Evolutionary conservation across 2,329 filamentous ascomycete genomes (phyloP).

Genomic region (Pseudogymnoascus sp.): DNA sequence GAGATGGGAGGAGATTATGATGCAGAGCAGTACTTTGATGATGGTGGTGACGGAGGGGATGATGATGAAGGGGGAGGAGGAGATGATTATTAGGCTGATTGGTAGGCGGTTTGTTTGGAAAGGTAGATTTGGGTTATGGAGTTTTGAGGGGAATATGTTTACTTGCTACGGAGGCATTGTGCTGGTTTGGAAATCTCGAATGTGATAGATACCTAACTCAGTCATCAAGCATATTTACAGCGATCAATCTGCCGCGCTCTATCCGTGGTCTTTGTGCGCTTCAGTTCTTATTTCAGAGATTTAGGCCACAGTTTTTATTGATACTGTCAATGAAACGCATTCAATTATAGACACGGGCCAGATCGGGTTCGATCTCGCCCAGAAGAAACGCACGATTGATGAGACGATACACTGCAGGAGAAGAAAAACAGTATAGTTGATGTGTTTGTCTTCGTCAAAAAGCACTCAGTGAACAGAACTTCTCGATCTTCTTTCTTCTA

Average conservation of each 20-base stretch:
- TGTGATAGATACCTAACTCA: not conserved
- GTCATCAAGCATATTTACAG: not conserved
- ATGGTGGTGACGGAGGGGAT: conserved; percentile 45
- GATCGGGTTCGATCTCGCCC: not conserved
- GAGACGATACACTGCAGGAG: too few species aligned
- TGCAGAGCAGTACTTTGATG: conserved; percentile 56
- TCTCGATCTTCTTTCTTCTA: too few species aligned
- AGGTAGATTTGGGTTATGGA: not conserved
- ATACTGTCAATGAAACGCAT: too few species aligned
- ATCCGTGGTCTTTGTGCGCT: not conserved
- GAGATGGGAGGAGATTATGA: conserved; percentile 54
- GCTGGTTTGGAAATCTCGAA: not conserved
- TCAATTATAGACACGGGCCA: too few species aligned
- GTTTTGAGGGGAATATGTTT: not conserved
- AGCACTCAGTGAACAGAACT: too few species aligned
- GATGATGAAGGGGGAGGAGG: conserved; percentile 47
- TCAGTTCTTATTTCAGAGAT: not conserved
- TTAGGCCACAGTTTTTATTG: not conserved
- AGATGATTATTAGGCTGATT: conserved; percentile 35
- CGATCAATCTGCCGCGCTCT: not conserved
- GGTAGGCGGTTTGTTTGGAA: not conserved
- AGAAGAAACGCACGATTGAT: too few species aligned
- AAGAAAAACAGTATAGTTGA: too few species aligned
- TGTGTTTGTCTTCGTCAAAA: too few species aligned
- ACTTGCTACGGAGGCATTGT: not conserved